Evolutionary conservation across 306 rosid genomes (phyloP).

Genomic region (Herpetospermum pedunculosum): DNA sequence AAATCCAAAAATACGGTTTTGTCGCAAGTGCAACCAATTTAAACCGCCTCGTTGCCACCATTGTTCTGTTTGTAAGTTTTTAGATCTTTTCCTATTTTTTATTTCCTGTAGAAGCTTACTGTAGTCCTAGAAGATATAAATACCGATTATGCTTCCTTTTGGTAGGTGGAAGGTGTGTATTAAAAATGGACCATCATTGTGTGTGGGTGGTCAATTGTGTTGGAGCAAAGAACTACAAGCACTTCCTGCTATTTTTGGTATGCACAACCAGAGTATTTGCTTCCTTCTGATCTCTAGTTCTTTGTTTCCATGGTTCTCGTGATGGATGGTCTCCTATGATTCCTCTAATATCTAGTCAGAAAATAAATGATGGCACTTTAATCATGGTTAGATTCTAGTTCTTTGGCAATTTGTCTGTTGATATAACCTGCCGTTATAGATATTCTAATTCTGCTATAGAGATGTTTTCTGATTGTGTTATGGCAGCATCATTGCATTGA

Average conservation of each 20-base stretch:
- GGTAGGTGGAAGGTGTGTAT: slow-evolving; percentile 67
- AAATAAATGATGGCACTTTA: not conserved
- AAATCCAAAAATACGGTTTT: slow-evolving; percentile 35
- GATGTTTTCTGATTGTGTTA: not conserved
- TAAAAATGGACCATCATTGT: slow-evolving; percentile 85
- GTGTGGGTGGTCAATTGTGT: slow-evolving; percentile 79
- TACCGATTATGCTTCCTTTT: slow-evolving; percentile 12
- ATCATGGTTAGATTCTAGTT: not conserved
- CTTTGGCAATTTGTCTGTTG: not conserved
- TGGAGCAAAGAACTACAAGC: slow-evolving; percentile 71
- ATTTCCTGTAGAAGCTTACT: not conserved
- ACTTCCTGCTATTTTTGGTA: slow-evolving; percentile 76
- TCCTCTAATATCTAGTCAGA: not conserved
- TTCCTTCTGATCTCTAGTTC: not conserved
- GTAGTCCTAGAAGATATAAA: not conserved
- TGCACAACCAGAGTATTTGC: slow-evolving; percentile 3
- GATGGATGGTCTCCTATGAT: not conserved
- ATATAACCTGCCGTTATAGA: not conserved
- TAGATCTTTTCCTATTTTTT: not conserved
- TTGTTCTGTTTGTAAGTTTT: slow-evolving; percentile 67
- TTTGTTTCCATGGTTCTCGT: not conserved
- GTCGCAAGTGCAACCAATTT: slow-evolving; percentile 65
- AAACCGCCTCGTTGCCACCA: slow-evolving; percentile 82
- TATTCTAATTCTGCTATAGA: not conserved
- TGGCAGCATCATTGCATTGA: not conserved